phyloP scores from a whole-genome alignment of 2,329 filamentous ascomycete species.

The Pseudogymnoascus sp. region DNA sequence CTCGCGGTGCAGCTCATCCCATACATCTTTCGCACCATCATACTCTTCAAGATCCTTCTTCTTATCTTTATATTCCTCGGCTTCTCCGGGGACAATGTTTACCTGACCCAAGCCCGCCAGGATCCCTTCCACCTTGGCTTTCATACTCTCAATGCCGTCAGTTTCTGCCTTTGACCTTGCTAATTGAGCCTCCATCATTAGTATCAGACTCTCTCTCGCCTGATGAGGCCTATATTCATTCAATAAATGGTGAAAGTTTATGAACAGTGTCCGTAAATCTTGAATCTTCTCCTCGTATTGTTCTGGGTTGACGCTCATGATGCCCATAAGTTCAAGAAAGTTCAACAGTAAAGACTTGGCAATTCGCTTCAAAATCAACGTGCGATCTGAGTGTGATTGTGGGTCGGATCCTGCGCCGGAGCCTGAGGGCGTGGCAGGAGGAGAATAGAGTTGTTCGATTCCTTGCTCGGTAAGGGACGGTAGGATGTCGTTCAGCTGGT shows the following conservation, averaged over 20 bases:
- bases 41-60: background rate
- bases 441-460: slow-evolving; percentile 60
- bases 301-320: slow-evolving; percentile 58
- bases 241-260: slow-evolving; percentile 87
- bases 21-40: background rate
- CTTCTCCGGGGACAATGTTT: background rate
- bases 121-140: slow-evolving; percentile 64
- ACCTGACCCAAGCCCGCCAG: slow-evolving; percentile 32
- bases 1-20: background rate
- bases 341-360: slow-evolving; percentile 80
- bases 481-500: slow-evolving; percentile 50
- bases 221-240: slow-evolving; percentile 95
- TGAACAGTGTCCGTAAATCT: slow-evolving; percentile 72
- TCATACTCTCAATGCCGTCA: slow-evolving; percentile 54
- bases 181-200: slow-evolving; percentile 79
- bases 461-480: slow-evolving; percentile 61
- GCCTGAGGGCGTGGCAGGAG: slow-evolving; percentile 18
- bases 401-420: slow-evolving; percentile 33
- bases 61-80: background rate
- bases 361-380: slow-evolving; percentile 64
- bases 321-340: slow-evolving; percentile 75
- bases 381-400: slow-evolving; percentile 46
- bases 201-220: slow-evolving; percentile 76
- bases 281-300: slow-evolving; percentile 62
- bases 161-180: slow-evolving; percentile 67